Base-by-base conservation (phyloP, 495 filamentous ascomycete genomes). In the Barbatosphaeria neglecta region DNA sequence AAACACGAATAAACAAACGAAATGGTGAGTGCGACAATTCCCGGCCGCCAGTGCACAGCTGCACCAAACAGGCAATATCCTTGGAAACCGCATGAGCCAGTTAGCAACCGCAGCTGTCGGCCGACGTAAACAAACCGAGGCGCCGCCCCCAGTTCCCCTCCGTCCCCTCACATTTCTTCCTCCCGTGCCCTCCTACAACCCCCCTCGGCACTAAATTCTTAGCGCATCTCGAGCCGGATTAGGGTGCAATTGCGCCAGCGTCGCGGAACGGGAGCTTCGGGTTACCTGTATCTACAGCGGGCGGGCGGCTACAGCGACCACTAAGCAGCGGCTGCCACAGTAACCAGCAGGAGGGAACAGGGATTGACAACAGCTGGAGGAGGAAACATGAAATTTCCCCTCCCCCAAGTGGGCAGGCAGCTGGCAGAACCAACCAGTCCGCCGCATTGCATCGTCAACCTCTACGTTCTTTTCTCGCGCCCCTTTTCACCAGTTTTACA, bases 181-280 rank as follows among this genome's bases (percentile, higher is more conserved):
- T 6, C 46, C n/a, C 19, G 41, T 43, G 37, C 25, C n/a, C 46
- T 15, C 19, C 25, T 13, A 31, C 20, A 37, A 19, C 38, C 16
- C 31, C 41, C 24, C 33, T 46, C 44, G 27, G 24, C 27, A 46
- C 33, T 46, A 41, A 41, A 24, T 41, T 23, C 38, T n/a, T n/a
- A n/a, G n/a, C n/a, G n/a, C n/a, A n/a, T n/a, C n/a, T n/a, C 15
- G 5, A 23, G 20, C 10, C 39, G 39, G 15, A 19, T 23, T 41
- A 41, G 39, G 20, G 39, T 22, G 39, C 22, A 20, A 16, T 13
- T 37, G 33, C 4, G 33, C 33, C 33, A n/a, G n/a, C n/a, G n/a
- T n/a, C 33, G 11, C 33, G 13, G 4, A 3, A 1, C 16, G 18
- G 18, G n/a, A n/a, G 37, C 10, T 41, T 20, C 5, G 16, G 4